Base-by-base conservation (phyloP, 495 filamentous ascomycete genomes). In the Usnea hakonensis region DNA sequence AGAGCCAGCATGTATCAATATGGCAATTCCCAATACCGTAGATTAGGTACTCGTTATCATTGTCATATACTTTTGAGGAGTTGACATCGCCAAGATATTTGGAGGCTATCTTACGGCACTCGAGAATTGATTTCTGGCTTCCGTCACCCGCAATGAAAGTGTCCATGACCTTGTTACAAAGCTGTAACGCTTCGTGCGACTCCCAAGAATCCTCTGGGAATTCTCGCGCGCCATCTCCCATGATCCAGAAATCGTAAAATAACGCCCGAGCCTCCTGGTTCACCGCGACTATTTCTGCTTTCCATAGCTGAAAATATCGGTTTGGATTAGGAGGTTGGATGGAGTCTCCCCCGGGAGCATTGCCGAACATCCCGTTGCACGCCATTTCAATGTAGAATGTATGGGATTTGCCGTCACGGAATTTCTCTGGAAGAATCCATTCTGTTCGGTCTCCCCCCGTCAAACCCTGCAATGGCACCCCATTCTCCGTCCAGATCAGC, bases 351-450 rank as follows among this genome's bases (percentile, higher is more conserved):
- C 87, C 88, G 3, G 85, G 78, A 0, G 90, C 87, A 74, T 96
- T 97, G 57, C 94, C 94, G 75, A 97, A 97, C 93, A 98, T 98
- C 67, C 85, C 85, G 74, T 98, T 98, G 74, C 94, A 97, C 17
- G 94, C 94, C 89, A 98, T 95, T 76, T 98, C 94, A 64, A 98
- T 85, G 72, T 96, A 98, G 64, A 97, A 88, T 11, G 78, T 82
- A 71, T 98, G 94, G 64, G 88, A 82, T 71, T 92, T 85, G 10
- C 91, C 93, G 69, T 97, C 90, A 55, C 85, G 81, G 74, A 79
- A 96, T 35, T 78, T 79, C 23, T 89, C 77, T 2, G 93, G 92
- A 50, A 98, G 79, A 40, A 96, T 83, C 90, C 92, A 98, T 74
- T 97, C 90, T 23, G 83, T 81, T 52, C 94, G 79, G 68, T 98